These are phyloP conservation scores for Pseudogymnoascus sp. DNA, from an alignment of 2,329 filamentous ascomycete genomes.

Conservation along the genomic window DNA sequence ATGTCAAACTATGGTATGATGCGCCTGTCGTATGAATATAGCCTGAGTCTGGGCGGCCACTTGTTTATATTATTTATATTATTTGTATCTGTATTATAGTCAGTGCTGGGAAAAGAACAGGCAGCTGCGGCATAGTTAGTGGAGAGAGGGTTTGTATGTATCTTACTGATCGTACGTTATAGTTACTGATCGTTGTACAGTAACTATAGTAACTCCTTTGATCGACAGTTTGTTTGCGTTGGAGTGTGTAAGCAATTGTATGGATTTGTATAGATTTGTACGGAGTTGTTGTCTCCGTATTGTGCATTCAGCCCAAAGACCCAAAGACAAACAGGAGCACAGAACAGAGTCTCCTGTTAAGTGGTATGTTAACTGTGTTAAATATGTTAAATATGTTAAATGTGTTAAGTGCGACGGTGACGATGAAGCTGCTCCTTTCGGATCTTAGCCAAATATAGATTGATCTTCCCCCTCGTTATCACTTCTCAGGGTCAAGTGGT, in stretches of 20 bases:
- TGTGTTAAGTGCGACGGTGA: background rate
- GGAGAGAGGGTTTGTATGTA: background rate
- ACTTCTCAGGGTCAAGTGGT: slow-evolving; percentile 3
- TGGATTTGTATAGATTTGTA: no score
- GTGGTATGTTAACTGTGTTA: no score
- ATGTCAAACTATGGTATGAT: no score
- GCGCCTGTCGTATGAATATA: background rate
- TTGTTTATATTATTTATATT: background rate
- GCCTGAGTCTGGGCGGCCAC: background rate
- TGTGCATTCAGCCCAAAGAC: background rate
- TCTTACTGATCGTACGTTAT: no score
- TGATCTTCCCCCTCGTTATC: slow-evolving; percentile 3
- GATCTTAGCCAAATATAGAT: slow-evolving; percentile 5
- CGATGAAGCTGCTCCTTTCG: background rate
- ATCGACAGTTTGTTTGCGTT: background rate
- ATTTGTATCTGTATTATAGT: background rate
- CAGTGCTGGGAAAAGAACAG: background rate
- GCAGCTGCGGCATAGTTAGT: background rate
- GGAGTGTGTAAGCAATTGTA: background rate
- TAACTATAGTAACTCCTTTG: background rate
- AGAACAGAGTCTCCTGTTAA: no score
- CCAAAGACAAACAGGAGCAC: background rate
- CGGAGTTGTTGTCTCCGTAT: no score
- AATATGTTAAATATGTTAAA: background rate
- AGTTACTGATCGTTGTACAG: background rate